phyloP scores from a whole-genome alignment of 2,329 filamentous ascomycete species.

The Escovopsis sp. region DNA sequence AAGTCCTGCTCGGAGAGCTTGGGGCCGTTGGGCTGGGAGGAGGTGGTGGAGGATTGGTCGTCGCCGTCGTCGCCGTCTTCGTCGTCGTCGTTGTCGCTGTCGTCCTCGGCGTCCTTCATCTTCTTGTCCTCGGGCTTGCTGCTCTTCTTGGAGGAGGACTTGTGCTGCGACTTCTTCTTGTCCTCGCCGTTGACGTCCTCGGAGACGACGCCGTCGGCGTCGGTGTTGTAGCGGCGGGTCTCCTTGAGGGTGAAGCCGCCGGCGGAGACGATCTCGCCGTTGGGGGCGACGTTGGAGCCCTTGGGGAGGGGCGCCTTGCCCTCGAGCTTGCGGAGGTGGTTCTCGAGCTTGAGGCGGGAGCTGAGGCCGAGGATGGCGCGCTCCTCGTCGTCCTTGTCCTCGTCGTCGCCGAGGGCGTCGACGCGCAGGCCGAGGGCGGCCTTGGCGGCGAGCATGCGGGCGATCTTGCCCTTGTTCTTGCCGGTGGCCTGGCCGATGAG shows the following conservation, averaged over 20 bases:
- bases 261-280: slow-evolving; percentile 46
- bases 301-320: slow-evolving; percentile 75
- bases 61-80: slow-evolving; percentile 18
- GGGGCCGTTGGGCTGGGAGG: slow-evolving; percentile 16
- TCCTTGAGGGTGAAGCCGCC: slow-evolving; percentile 88
- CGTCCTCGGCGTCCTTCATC: slow-evolving; percentile 25
- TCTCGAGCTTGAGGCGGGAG: slow-evolving; percentile 58
- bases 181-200: slow-evolving; percentile 30
- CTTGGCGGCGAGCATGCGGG: slow-evolving; percentile 89
- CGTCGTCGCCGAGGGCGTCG: slow-evolving; percentile 50
- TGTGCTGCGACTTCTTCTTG: slow-evolving; percentile 26
- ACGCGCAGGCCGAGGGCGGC: slow-evolving; percentile 84
- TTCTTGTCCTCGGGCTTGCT: slow-evolving; percentile 26
- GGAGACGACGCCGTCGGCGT: slow-evolving; percentile 70
- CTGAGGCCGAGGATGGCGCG: slow-evolving; percentile 65
- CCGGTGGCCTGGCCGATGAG: slow-evolving; percentile 93
- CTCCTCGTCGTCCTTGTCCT: slow-evolving; percentile 72
- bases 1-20: slow-evolving; percentile 41
- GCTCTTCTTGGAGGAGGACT: slow-evolving; percentile 18
- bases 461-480: slow-evolving; percentile 99
- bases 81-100: slow-evolving; percentile 20
- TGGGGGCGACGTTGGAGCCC: slow-evolving; percentile 59
- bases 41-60: background rate
- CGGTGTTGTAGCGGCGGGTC: slow-evolving; percentile 82
- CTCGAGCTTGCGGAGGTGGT: slow-evolving; percentile 63